Evolutionary conservation across 805 yeast species (phyloP), one percentile per base, ranked within the genome.

Genomic region (Schwanniomyces pseudopolymorphus): DNA sequence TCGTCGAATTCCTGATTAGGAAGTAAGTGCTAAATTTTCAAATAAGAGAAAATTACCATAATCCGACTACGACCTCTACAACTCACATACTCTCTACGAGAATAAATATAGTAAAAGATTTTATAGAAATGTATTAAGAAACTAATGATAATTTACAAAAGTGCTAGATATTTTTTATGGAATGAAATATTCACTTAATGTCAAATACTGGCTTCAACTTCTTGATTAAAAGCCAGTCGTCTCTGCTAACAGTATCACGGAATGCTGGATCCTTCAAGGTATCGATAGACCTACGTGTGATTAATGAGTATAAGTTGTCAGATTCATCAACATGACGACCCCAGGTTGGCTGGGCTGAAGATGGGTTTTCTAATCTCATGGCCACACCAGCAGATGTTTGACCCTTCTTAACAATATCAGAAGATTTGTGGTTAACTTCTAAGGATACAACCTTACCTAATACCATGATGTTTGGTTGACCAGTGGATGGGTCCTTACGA

Each of bases 381-480:
- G 99, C 99, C 53, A 92, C 98, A 81, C 99, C 99, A 22, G 96
- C 97, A 57, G 87, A 81, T 10, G 98, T 89, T 70, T 88, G 96
- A 39, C 97, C 97, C 79, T 89, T 94, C 74, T 89, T 87, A 40
- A 91, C 96, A 25, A 74, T 68, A 46, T 81, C 87, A 24, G 75
- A 78, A 28, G 96, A 72, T 69, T 88, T 88, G 75, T 94, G 99
- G 72, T 92, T 95, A 43, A 94, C 96, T 74, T 94, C 98, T 66
- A 94, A 76, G n/a, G 97, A 88, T 16, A 76, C 83, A 45, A 94
- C 97, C 60, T 81, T 86, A 70, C 99, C 99, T 48, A 94, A 75
- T 49, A 89, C 74, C 56, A 86, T 74, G 44, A 85, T 75, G 53
- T 77, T 83, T 50, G 80, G 80, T 63, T 83, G 84, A 53, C 88